Conservation (phyloP, 1,284 basidiomycete genomes). For the Grifola frondosa region DNA sequence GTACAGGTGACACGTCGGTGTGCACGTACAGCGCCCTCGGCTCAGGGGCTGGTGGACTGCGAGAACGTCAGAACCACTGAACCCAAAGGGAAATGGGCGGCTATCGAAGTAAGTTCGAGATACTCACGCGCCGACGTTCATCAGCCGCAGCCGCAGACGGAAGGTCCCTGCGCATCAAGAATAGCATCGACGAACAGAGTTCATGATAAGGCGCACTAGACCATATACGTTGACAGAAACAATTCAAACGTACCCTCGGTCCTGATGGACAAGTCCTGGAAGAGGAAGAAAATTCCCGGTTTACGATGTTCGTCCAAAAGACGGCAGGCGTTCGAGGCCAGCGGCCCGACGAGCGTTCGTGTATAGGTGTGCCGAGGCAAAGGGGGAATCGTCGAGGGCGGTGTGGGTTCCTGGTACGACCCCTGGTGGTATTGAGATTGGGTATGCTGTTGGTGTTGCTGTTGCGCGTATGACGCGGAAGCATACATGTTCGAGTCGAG, state of each 20-base stretch:
- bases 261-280: conserved; percentile 84
- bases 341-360: conserved; percentile 84
- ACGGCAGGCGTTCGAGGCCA: conserved; percentile 81
- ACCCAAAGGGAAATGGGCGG: conserved; percentile 11
- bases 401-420: conserved; percentile 33
- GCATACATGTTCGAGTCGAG: conserved; percentile 37
- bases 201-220: conserved; percentile 21
- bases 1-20: conserved; percentile 65
- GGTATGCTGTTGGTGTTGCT: conserved; percentile 29
- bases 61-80: conserved; percentile 17
- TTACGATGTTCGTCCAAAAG: conserved; percentile 81
- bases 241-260: conserved; percentile 63
- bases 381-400: conserved; percentile 39
- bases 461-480: conserved; percentile 36
- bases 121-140: conserved; percentile 84
- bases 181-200: conserved; percentile 17
- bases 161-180: conserved; percentile 55
- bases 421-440: conserved; percentile 29
- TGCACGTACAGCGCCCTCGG: conserved; percentile 62
- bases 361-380: conserved; percentile 71
- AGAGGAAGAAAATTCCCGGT: conserved; percentile 84
- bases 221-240: conserved; percentile 15
- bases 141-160: conserved; percentile 75
- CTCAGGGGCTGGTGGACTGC: conserved; percentile 72
- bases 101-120: conserved; percentile 18